Percentiles rank a stretch among this genome's conserved stretches.
Conservation (phyloP, 1,139 yeast genomes). For the Yamadazyma buinensis region DNA sequence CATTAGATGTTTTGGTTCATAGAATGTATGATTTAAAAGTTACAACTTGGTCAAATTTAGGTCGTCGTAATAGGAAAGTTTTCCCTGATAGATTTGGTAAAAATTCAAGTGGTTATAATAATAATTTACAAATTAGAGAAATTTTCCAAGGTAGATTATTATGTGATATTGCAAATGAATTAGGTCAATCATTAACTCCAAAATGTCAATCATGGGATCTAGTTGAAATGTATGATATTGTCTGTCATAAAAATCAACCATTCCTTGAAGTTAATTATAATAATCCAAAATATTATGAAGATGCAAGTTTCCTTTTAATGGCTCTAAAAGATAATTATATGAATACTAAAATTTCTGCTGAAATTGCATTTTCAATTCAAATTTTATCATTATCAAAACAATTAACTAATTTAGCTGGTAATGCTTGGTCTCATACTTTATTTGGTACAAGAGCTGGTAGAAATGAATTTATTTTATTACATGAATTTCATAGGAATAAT, state of each 20-base stretch:
- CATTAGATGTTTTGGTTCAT: constrained; percentile 77
- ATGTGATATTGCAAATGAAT: constrained; percentile 90
- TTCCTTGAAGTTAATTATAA: constrained; percentile 73
- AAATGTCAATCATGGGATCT: constrained; percentile 97
- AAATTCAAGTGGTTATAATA: constrained; percentile 38
- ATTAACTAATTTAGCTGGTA: constrained; percentile 91
- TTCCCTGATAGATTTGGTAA: constrained; percentile 77
- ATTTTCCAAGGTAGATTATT: constrained; percentile 81
- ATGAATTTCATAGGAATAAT: constrained; percentile 80
- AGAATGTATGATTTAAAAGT: constrained; percentile 74
- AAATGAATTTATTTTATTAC: constrained; percentile 88
- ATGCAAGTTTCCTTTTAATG: constrained; percentile 61
- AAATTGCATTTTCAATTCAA: constrained; percentile 77
- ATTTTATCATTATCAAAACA: constrained; percentile 87
- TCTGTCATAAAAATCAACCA: constrained; percentile 57
- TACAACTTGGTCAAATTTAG: constrained; percentile 77
- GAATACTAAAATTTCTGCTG: constrained; percentile 71
- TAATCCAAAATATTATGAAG: constrained; percentile 63
- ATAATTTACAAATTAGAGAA: constrained; percentile 57
- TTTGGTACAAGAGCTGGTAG: constrained; percentile 97
- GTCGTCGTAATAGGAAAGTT: constrained; percentile 69
- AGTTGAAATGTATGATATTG: constrained; percentile 82
- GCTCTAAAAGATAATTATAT: constrained; percentile 67
- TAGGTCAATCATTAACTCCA: constrained; percentile 88
- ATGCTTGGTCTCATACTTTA: constrained; percentile 94